These are phyloP conservation scores for Claviceps fusiformis DNA, from an alignment of 2,329 filamentous ascomycete genomes.

Conservation along the genomic window DNA sequence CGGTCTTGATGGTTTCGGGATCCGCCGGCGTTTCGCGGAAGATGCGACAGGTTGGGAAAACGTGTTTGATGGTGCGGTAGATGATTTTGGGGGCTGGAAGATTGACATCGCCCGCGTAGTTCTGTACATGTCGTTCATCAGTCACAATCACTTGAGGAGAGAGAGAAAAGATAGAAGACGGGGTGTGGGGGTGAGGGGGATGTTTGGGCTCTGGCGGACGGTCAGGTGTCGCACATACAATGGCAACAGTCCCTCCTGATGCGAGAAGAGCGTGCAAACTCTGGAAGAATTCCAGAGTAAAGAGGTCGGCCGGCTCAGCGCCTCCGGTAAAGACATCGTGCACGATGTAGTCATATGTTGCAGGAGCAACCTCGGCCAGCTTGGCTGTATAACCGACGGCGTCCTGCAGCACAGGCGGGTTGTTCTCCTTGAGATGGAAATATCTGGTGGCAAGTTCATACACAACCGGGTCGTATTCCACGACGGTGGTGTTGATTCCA, in stretches of 20 bases:
- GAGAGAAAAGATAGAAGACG: not conserved
- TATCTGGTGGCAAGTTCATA: slow-evolving; percentile 71
- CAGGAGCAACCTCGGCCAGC: slow-evolving; percentile 26
- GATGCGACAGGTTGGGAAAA: slow-evolving; percentile 83
- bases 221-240: slow-evolving; percentile 42
- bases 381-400: slow-evolving; percentile 55
- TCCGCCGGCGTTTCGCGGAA: slow-evolving; percentile 64
- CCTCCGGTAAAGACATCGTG: slow-evolving; percentile 98
- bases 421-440: slow-evolving; percentile 66
- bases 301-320: slow-evolving; percentile 76
- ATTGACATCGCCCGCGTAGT: slow-evolving; percentile 82
- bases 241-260: slow-evolving; percentile 70
- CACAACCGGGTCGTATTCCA: slow-evolving; percentile 88
- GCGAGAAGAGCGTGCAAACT: slow-evolving; percentile 59
- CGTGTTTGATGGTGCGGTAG: slow-evolving; percentile 64
- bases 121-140: slow-evolving; percentile 35
- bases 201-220: not conserved
- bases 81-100: slow-evolving; percentile 65
- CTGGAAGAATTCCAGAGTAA: slow-evolving; percentile 72
- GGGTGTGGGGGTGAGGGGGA: not conserved
- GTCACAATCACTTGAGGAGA: not conserved
- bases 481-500: slow-evolving; percentile 81
- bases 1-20: slow-evolving; percentile 29
- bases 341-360: slow-evolving; percentile 77
- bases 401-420: slow-evolving; percentile 69